Evolutionary conservation across 2,329 filamentous ascomycete genomes (phyloP), one percentile per base, ranked within the genome.

Genomic region (Chrysoporthe austroafricana): DNA sequence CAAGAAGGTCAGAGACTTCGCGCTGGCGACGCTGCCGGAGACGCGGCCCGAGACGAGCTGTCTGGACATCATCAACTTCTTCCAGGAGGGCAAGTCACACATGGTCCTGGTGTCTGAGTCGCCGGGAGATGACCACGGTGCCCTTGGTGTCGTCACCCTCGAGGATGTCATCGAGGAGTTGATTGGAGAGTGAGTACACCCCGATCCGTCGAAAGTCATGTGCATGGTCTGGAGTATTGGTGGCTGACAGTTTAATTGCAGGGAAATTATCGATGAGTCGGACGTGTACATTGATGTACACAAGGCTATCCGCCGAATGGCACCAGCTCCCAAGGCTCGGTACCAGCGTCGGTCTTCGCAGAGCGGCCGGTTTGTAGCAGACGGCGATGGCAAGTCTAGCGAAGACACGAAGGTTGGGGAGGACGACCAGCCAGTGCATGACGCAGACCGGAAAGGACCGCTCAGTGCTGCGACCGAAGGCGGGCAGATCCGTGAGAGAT

Each of bases 131-230:
- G 90, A 97, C 74, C 90, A 92, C 74, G 96, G 96, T 58, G 94
- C 94, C 6, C 83, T 97, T 14, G 96, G 96, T 66, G 96, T 99
- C 3, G 93, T 99, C 18, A 99, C 96, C 0, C 82, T 99, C 2
- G 96, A 99, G 78, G 96, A 99, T 78, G 96, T 99, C 4, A 99
- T 99, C 75, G 96, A 99, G 78, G 96, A 99, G 79, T 83, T 99
- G 39, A 99, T 99, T 78, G 96, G 96, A 83, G 96, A 99, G 91
- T 95, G 83, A 79, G 92, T 88, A 21, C 21, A 34, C 44, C n/a
- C 11, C 11, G 9, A 42, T 13, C 18, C n/a, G 18, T 58, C 14
- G 7, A 4, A 14, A 58, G n/a, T 11, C n/a, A n/a, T 54, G 50
- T 11, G 21, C 21, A 34, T 4, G 11, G 50, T 13, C 32, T 14